Evolutionary conservation across 495 filamentous ascomycete species (phyloP), one percentile per base, ranked within the genome.

Genomic region (Podospora sp.): DNA sequence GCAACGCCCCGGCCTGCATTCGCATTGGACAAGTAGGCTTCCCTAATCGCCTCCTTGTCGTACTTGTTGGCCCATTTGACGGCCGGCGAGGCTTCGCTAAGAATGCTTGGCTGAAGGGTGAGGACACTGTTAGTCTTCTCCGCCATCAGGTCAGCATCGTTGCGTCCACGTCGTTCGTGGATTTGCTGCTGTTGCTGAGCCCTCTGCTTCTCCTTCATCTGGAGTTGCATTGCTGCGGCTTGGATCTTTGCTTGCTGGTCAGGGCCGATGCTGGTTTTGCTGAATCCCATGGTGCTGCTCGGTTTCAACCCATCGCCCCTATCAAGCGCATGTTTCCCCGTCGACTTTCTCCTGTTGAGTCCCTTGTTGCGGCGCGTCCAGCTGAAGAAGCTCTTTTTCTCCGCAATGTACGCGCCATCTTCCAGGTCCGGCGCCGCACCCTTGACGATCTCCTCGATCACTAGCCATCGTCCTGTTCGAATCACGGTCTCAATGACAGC

Each of bases 31-130:
- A 98, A 83, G 78, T 97, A 98, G 22, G 90, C 88, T 55, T 89
- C 87, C 18, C 92, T 84, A 65, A 95, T 90, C 2, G 88, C 84
- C 72, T 95, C 88, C 77, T 93, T 93, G 73, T 99, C 94, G 69
- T 93, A 95, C 65, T 89, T 89, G 74, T 84, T 92, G 11, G 94
- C 92, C 95, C 95, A 99, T 76, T 97, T 94, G 89, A 99, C 90
- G 12, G 95, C 95, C 25, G 93, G 90, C 18, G 90, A 93, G 20
- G 93, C 96, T 72, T 95, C 95, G 63, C 84, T 94, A 72, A 96
- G 78, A 60, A 98, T 91, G 40, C 87, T 85, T 9, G 94, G 90
- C 74, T 97, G 93, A 50, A 97, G 84, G 14, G 94, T 97, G 71
- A 98, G 85, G 24, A 97, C 87, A 60, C 95, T 98, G 78, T 90